Conservation (phyloP, 768 basidiomycete species). For the Phaeotremella skinneri region DNA sequence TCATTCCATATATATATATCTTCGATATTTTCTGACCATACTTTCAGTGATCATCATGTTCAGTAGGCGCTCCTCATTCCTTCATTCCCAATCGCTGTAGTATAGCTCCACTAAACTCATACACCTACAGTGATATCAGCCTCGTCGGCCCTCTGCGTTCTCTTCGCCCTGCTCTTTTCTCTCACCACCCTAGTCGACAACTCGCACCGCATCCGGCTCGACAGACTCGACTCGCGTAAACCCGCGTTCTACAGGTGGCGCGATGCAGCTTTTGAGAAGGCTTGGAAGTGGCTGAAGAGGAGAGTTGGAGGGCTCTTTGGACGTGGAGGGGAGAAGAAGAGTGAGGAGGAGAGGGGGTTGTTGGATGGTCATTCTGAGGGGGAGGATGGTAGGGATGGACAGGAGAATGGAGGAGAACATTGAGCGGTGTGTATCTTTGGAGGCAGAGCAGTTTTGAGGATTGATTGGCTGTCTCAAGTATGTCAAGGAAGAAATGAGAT, state of each 20-base stretch:
- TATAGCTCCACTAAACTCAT: too few species aligned
- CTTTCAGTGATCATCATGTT: slow-evolving; percentile 83
- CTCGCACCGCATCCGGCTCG: slow-evolving; percentile 49
- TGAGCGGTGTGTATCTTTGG: too few species aligned
- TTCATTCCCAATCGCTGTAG: not conserved
- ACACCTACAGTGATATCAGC: slow-evolving; percentile 77
- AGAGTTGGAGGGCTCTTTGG: slow-evolving; percentile 10
- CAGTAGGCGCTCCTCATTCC: slow-evolving; percentile 47
- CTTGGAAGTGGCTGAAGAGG: slow-evolving; percentile 36
- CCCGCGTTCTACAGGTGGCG: slow-evolving; percentile 44
- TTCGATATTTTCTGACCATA: not conserved
- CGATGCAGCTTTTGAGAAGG: slow-evolving; percentile 20
- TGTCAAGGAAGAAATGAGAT: too few species aligned
- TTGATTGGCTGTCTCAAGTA: too few species aligned
- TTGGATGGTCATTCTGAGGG: slow-evolving; percentile 24
- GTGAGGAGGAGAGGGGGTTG: slow-evolving; percentile 35
- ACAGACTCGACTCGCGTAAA: slow-evolving; percentile 45
- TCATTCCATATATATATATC: not conserved
- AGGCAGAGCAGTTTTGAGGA: too few species aligned
- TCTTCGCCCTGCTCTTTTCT: slow-evolving; percentile 63
- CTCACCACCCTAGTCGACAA: slow-evolving; percentile 66
- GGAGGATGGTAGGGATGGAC: too few species aligned
- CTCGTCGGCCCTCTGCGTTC: slow-evolving; percentile 67
- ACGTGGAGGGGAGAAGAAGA: slow-evolving; percentile 22
- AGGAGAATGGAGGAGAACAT: too few species aligned